phyloP scores from a whole-genome alignment of 78 protist species.

The Protostelium mycophagum region DNA sequence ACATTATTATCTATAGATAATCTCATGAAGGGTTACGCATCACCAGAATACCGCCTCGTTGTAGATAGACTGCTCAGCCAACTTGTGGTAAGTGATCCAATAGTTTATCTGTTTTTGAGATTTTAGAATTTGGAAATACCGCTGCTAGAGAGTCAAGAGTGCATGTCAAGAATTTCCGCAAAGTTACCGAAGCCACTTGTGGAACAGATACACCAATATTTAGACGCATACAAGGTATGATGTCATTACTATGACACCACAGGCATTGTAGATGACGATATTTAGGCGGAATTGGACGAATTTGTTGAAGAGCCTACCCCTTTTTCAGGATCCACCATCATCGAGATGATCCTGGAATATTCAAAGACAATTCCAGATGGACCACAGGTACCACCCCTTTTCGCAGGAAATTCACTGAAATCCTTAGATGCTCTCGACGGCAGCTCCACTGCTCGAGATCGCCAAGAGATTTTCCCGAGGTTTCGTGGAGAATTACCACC shows the following conservation, averaged over 20 bases:
- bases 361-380: background rate
- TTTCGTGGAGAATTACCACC: background rate
- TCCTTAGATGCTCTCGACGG: background rate
- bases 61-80: slow-evolving; percentile 20
- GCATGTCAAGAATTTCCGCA: slow-evolving; percentile 38
- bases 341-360: slow-evolving; percentile 14
- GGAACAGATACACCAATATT: slow-evolving; percentile 14
- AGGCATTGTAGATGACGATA: background rate
- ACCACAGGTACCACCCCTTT: background rate
- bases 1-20: slow-evolving; percentile 10
- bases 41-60: background rate
- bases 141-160: slow-evolving; percentile 50
- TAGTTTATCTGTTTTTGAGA: background rate
- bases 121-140: slow-evolving; percentile 37
- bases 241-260: background rate
- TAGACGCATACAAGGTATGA: slow-evolving; percentile 14
- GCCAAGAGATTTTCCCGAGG: background rate
- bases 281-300: background rate
- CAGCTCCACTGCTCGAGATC: background rate
- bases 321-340: slow-evolving; percentile 11
- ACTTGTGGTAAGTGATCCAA: slow-evolving; percentile 5
- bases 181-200: slow-evolving; percentile 56
- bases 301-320: background rate
- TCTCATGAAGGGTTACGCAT: slow-evolving; percentile 49
- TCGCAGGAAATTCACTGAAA: background rate